Base-by-base conservation (phyloP, 176 grass and related monocot species). In the Bonia amplexicaulis region DNA sequence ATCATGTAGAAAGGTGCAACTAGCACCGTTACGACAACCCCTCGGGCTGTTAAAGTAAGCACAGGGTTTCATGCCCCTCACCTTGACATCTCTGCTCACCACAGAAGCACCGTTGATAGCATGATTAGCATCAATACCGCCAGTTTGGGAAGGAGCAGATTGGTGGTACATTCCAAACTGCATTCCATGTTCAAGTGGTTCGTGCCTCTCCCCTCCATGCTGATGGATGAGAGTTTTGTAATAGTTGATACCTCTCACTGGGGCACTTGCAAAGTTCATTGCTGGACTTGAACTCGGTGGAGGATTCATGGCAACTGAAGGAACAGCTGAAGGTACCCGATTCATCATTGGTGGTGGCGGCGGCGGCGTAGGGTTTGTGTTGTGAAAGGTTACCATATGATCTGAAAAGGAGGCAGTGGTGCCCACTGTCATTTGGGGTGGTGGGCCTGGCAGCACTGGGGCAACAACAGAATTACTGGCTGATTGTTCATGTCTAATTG, bases 161-260 rank as follows among this genome's bases (percentile, higher is more conserved):
- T 87, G 85, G 9, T 84, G 76, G 79, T 92, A 89, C 76, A 72
- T 79, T 85, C 85, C 86, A 66, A 78, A 85, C 29, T 91, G 90
- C 54, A 77, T 41, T 45, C 58, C 55, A 71, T 81, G 80, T 75
- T 89, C 82, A 41, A 44, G 17, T 52, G 62, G 31, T 52, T 89
- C 92, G 69, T 91, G 86, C 71, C 80, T 95, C 47, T 95, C 92
- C 65, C 87, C 95, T 41, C 97, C 97, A 82, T 99, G 97, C 71
- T 96, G 93, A 71, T 94, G 90, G 77, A 99, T 92, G 7, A 99
- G 87, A 49, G 60, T 94, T 82, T 94, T 94, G 66, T 92, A 92
- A 58, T 96, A 99, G 82, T 82, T 84, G 22, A 88, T 73, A 33
- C 88, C 97, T 54, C 76, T 97, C 46, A 47, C 12, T 19, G 81